Conservation (phyloP, 371 early-diverging fungal genomes). For the Mycotypha africana region DNA sequence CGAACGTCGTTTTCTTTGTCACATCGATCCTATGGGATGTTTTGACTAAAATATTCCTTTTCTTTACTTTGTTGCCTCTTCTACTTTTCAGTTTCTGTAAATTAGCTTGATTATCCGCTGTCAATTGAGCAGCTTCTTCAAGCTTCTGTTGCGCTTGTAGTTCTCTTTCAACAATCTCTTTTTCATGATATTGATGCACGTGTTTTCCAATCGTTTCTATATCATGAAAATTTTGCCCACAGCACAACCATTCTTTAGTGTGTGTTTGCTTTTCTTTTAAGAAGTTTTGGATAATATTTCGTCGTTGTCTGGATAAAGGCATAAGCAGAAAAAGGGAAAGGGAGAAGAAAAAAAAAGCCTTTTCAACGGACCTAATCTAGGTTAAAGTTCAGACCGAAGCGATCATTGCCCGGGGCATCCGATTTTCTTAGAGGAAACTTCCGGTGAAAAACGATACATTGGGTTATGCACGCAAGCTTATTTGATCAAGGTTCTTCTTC, state of each 20-base stretch:
- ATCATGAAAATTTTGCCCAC: constrained; percentile 3
- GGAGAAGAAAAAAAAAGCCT: background rate
- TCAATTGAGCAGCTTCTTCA: background rate
- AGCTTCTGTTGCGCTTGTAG: background rate
- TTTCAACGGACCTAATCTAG: too few species aligned
- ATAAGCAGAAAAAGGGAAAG: background rate
- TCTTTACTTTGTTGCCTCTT: constrained; percentile 21
- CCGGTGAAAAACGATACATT: too few species aligned
- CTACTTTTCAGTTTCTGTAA: constrained; percentile 10
- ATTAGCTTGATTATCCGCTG: constrained; percentile 2
- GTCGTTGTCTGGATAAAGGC: constrained; percentile 5
- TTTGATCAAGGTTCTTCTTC: too few species aligned
- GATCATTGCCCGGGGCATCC: too few species aligned
- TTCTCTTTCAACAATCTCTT: constrained; percentile 9
- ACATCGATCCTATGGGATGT: too few species aligned
- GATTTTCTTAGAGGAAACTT: too few species aligned
- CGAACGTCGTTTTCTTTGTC: too few species aligned
- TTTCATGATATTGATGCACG: constrained; percentile 8
- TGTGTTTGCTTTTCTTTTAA: constrained; percentile 12
- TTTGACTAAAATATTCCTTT: too few species aligned
- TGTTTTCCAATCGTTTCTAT: constrained; percentile 13
- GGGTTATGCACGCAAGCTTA: too few species aligned
- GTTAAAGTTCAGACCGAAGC: too few species aligned
- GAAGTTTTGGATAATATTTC: constrained; percentile 14
- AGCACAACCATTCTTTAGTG: constrained; percentile 13